Evolutionary conservation across 208 protist species (phyloP), one percentile per base, ranked within the genome.

Genomic region (Trypanosoma platydactyli): DNA sequence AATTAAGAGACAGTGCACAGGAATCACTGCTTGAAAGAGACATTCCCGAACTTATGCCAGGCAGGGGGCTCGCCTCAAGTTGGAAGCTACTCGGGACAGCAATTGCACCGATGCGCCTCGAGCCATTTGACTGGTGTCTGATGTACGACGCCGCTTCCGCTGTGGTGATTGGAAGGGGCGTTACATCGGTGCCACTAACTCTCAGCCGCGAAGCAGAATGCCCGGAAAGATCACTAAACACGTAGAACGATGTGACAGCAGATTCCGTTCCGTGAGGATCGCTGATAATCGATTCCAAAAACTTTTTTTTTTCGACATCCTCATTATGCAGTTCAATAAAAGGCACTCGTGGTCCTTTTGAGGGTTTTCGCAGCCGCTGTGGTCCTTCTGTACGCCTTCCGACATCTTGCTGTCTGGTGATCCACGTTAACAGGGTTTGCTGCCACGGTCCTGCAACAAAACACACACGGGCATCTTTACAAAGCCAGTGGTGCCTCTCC

Each of bases 381-480:
- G 1, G 46, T 11, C 51, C 29, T 29, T 11, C 35, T 7, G 48
- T 24, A 24, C 9, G 38, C 13, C 13, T n/a, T 5, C 33, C 35
- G 3, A 2, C 30, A 13, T 25, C 18, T 35, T 57, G 56, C 15
- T 72, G 51, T 16, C 11, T 24, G 18, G 35, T 20, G 15, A 73
- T 48, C 68, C 57, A 73, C 42, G 1, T 22, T 22, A 42, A 1
- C 42, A 73, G 12, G 30, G 44, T 52, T 7, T 45, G 20, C 22
- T 67, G 40, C 68, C 68, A 73, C 4, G 42, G 22, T 15, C 68
- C 68, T 13, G 56, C 58, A 45, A 73, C 6, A 35, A 67, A 73
- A 38, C 65, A 61, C 12, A 56, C 35, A 25, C 25, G 27, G 29
- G 60, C 58, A 48, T 73, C 52, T 35, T 35, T 62, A 18, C 12